Base-by-base conservation (phyloP, 441 rosid genomes). In the Corymbia citriodora region DNA sequence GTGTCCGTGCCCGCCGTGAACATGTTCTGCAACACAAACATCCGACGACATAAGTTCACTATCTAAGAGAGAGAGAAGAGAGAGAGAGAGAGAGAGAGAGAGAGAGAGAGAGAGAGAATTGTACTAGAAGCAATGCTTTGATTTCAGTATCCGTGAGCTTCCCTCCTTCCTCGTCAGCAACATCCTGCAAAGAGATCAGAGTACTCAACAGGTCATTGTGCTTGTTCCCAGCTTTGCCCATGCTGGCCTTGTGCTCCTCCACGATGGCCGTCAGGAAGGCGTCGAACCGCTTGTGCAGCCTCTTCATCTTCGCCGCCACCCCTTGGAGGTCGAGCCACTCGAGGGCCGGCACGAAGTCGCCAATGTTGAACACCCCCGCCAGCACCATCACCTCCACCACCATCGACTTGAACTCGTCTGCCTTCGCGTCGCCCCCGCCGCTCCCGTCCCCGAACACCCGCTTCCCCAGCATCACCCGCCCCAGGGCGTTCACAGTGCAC, bases 1-100 rank as follows among this genome's bases (percentile, higher is more conserved):
- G 96, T 95, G 90, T 96, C 98, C 1, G 97, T 96, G 12, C 97
- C 98, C 3, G 96, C 93, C 13, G 92, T 92, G 50, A 96, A 94
- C 97, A 96, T 95, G 88, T 93, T 95, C 97, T 96, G 91, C 82
- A 87, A 23, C 85, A 45, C 65, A 12, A 16, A 16, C n/a, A 88
- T 21, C 19, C 2, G 82, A 72, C 10, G 49, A 36, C 36, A 36
- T 27, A 45, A 72, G 27, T 29, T 63, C 70, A 63, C 31, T 61
- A 5, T 52, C 13, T 9, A 8, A 49, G 52, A 49, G 52, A 49
- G 63, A 55, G 61, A 57, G n/a, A n/a, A n/a, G n/a, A n/a, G n/a
- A n/a, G n/a, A n/a, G n/a, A n/a, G n/a, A n/a, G n/a, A n/a, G n/a
- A 59, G 61, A 57, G 61, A 57, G 29, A 23, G 29, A 59, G 63